Conservation (phyloP, 2,329 filamentous ascomycete species). For the Chaetomium olivaceum region DNA sequence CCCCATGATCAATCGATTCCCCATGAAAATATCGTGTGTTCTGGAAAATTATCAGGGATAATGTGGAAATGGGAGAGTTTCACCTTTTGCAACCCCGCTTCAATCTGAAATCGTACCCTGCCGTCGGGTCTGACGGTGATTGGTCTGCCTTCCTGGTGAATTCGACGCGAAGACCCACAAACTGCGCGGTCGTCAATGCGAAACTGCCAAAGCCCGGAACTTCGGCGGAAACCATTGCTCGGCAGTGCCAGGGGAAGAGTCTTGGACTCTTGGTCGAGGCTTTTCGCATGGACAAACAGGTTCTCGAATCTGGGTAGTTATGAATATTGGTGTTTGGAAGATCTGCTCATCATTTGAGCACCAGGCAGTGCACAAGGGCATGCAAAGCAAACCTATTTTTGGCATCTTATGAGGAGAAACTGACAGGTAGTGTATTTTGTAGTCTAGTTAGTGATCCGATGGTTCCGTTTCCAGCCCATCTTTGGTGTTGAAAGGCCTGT, state of each 20-base stretch:
- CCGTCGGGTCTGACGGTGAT: slow-evolving; percentile 22
- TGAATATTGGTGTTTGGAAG: not conserved
- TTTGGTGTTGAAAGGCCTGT: not conserved
- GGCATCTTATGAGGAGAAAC: not conserved
- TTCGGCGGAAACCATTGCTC: not conserved
- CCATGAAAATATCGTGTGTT: not conserved
- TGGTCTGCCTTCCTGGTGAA: slow-evolving; percentile 12
- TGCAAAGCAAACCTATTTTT: slow-evolving; percentile 6
- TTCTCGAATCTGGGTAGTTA: not conserved
- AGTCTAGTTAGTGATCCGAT: not conserved
- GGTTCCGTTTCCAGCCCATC: not conserved
- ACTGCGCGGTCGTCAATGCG: slow-evolving; percentile 17
- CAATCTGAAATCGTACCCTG: slow-evolving; percentile 15
- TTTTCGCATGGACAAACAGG: not conserved
- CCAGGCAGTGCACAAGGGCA: not conserved
- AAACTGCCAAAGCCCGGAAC: slow-evolving; percentile 12
- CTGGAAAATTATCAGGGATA: slow-evolving; percentile 21
- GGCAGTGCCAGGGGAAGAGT: not conserved
- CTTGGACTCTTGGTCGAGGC: not conserved
- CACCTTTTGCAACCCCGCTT: slow-evolving; percentile 19
- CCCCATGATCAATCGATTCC: not conserved
- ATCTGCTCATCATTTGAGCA: not conserved
- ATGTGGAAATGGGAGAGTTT: slow-evolving; percentile 25
- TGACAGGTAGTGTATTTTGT: too few relatives aligned
- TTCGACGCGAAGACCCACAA: slow-evolving; percentile 1